Conservation (phyloP, 805 yeast genomes). For the Metschnikowia colocasiae region DNA sequence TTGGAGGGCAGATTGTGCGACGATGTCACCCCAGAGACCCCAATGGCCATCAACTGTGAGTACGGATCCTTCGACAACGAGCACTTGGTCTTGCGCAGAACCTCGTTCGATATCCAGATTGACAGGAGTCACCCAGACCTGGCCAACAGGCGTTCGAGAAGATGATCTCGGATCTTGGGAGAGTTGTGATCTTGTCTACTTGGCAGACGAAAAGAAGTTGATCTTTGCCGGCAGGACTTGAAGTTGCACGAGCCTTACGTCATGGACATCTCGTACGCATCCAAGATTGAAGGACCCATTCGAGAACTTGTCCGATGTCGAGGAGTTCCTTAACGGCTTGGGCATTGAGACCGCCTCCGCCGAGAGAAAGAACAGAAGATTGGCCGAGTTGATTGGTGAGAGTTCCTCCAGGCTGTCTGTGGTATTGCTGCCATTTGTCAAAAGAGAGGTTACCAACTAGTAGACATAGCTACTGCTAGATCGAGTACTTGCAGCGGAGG, state of each 20-base stretch:
- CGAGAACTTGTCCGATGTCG: constrained; percentile 75
- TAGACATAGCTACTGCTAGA: too few species aligned
- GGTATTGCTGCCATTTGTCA: constrained; percentile 93
- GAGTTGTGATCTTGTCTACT: constrained; percentile 80
- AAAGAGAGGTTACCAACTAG: constrained; percentile 80
- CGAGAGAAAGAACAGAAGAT: constrained; percentile 78
- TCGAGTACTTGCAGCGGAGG: too few species aligned
- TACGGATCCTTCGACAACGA: constrained; percentile 97
- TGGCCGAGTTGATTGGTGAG: constrained; percentile 85
- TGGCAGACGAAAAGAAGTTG: constrained; percentile 53
- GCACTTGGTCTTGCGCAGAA: constrained; percentile 78
- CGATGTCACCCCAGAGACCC: constrained; percentile 60
- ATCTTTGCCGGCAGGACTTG: constrained; percentile 71
- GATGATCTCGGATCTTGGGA: constrained; percentile 94
- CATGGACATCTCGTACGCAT: constrained; percentile 87
- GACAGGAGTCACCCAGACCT: constrained; percentile 91
- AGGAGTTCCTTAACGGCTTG: constrained; percentile 56
- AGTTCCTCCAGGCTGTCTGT: constrained; percentile 91
- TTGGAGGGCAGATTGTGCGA: constrained; percentile 63
- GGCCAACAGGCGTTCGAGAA: constrained; percentile 95
- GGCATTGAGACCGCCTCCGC: constrained; percentile 62
- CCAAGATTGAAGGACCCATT: constrained; percentile 86
- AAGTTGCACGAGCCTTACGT: constrained; percentile 59
- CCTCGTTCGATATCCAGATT: constrained; percentile 76
- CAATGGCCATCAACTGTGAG: constrained; percentile 97